These are phyloP conservation scores for Hirsutella thompsonii DNA, from an alignment of 2,329 filamentous ascomycete genomes.

Conservation along the genomic window DNA sequence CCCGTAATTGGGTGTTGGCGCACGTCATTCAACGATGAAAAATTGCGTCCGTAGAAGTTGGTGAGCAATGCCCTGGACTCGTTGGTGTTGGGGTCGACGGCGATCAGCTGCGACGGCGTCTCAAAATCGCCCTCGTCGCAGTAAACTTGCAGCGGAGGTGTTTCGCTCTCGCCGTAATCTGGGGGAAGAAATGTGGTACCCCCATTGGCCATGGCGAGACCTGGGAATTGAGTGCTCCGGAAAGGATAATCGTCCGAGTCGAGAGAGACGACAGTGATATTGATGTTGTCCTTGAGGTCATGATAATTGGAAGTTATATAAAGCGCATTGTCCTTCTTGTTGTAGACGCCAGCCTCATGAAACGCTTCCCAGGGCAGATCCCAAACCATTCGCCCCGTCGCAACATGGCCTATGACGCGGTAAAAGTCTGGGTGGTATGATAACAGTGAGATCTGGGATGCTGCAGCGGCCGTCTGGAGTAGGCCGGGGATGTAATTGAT, in stretches of 20 bases:
- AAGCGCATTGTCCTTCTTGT: constrained; percentile 5
- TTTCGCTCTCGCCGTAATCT: constrained; percentile 4
- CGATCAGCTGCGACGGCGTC: constrained; percentile 28
- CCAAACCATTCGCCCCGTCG: constrained; percentile 5
- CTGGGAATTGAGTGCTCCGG: constrained; percentile 8
- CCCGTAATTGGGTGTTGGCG: constrained; percentile 37
- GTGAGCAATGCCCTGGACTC: constrained; percentile 32
- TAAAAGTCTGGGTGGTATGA: constrained; percentile 36
- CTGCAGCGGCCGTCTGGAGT: not conserved
- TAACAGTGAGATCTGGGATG: constrained; percentile 11
- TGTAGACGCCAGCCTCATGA: constrained; percentile 40
- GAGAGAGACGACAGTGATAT: constrained; percentile 11
- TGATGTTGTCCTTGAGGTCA: constrained; percentile 24
- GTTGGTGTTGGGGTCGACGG: constrained; percentile 2
- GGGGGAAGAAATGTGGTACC: constrained; percentile 10
- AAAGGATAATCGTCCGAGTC: constrained; percentile 7
- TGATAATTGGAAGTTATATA: constrained; percentile 15
- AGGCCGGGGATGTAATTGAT: constrained; percentile 3
- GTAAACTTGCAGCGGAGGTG: constrained; percentile 9
- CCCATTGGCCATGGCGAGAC: constrained; percentile 10
- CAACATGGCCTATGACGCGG: constrained; percentile 30
- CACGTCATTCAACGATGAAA: constrained; percentile 48
- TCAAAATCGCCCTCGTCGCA: constrained; percentile 27
- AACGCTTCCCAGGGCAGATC: constrained; percentile 34
- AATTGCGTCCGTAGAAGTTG: constrained; percentile 45